Percentiles rank a stretch among this genome's conserved stretches.
phyloP scores from a whole-genome alignment of 2,329 filamentous ascomycete genomes.

The Pseudovirgaria hyperparasitica region DNA sequence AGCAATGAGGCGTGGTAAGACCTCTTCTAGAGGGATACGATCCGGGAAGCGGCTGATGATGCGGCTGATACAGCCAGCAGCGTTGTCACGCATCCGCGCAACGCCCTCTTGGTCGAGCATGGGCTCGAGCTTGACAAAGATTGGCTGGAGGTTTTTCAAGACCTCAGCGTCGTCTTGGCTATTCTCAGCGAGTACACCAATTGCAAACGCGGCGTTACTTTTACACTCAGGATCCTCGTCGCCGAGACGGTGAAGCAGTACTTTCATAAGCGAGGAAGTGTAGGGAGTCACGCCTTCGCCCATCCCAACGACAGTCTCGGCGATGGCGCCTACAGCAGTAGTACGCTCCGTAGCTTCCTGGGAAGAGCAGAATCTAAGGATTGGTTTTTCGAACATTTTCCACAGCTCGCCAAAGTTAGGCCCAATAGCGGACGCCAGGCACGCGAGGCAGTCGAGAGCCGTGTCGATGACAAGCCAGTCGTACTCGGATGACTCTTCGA shows the following conservation, averaged over 20 bases:
- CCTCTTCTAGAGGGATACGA: slow-evolving; percentile 64
- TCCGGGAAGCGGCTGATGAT: slow-evolving; percentile 89
- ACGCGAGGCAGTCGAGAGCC: slow-evolving; percentile 79
- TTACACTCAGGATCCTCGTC: slow-evolving; percentile 88
- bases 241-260: slow-evolving; percentile 72
- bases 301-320: slow-evolving; percentile 82
- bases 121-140: slow-evolving; percentile 77
- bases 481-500: slow-evolving; percentile 76
- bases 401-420: slow-evolving; percentile 72
- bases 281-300: slow-evolving; percentile 67
- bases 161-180: slow-evolving; percentile 64
- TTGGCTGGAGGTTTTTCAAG: slow-evolving; percentile 59
- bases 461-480: slow-evolving; percentile 97
- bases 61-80: slow-evolving; percentile 76
- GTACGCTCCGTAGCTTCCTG: slow-evolving; percentile 79
- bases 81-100: slow-evolving; percentile 81
- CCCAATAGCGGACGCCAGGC: slow-evolving; percentile 71
- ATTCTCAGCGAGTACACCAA: slow-evolving; percentile 72
- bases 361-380: slow-evolving; percentile 78
- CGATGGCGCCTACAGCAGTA: slow-evolving; percentile 81
- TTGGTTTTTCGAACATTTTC: slow-evolving; percentile 90
- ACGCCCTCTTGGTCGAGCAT: slow-evolving; percentile 66
- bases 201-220: slow-evolving; percentile 88
- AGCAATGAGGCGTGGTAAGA: slow-evolving; percentile 66
- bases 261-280: slow-evolving; percentile 62